These are phyloP conservation scores for Solanum bulbocastanum DNA, from an alignment of 257 asterid genomes.

Conservation along the genomic window DNA sequence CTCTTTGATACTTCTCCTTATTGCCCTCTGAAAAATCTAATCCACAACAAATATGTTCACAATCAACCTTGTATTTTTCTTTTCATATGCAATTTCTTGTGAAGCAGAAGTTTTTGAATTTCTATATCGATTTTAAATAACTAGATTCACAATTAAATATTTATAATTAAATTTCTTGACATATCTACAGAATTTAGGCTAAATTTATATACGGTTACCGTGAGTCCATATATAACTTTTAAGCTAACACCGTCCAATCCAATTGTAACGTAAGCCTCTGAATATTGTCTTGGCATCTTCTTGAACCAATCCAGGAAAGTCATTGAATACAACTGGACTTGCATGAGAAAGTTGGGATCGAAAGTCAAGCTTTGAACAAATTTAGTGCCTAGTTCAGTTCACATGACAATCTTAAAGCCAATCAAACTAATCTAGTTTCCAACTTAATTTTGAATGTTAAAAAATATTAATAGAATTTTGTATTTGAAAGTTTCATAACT, in stretches of 20 bases:
- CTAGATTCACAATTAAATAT: not conserved
- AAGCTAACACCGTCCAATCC: not conserved
- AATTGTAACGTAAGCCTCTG: not conserved
- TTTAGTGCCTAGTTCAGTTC: not conserved
- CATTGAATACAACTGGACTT: not conserved
- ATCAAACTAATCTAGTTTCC: not conserved
- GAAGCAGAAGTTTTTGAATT: not conserved
- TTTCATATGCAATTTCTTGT: not conserved
- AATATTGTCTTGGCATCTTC: not conserved
- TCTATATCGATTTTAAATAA: not conserved
- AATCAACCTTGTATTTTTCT: not conserved
- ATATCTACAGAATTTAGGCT: not conserved
- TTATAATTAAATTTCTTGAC: not conserved
- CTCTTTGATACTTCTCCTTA: not conserved
- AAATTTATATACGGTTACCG: not conserved
- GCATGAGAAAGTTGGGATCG: not conserved
- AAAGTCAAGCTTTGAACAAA: not conserved
- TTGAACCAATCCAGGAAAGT: not conserved
- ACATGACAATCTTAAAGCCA: not conserved
- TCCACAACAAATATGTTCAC: not conserved
- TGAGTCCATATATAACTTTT: not conserved
- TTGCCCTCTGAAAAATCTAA: not conserved
- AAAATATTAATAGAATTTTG: not conserved
- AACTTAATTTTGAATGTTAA: not conserved
- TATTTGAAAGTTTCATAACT: not conserved